These are phyloP conservation scores for Amanita muscaria DNA, from an alignment of 768 basidiomycete species.

Conservation along the genomic window DNA sequence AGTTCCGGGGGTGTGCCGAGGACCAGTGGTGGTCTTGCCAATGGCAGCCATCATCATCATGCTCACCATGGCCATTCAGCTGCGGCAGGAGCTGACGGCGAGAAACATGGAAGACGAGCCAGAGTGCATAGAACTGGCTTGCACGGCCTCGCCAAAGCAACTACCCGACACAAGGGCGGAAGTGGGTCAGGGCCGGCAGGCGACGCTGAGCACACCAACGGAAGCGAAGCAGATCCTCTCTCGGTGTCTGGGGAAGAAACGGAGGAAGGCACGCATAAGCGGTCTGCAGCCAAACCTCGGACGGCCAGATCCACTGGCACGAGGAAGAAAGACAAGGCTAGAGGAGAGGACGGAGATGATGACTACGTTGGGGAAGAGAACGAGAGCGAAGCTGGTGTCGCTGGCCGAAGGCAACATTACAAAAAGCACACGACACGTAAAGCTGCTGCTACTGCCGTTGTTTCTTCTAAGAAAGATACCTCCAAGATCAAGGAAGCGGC, in stretches of 20 bases:
- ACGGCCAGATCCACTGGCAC: no score
- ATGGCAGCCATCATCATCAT: background rate
- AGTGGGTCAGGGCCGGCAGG: background rate
- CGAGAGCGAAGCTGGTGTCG: constrained; percentile 16
- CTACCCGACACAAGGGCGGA: constrained; percentile 2
- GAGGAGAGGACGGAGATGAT: constrained; percentile 12
- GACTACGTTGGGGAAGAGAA: constrained; percentile 12
- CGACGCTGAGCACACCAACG: background rate
- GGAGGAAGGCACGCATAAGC: constrained; percentile 1
- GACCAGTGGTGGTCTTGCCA: background rate
- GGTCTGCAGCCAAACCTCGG: no score
- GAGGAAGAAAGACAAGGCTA: constrained; percentile 3
- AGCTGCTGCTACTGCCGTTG: constrained; percentile 2
- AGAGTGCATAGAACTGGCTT: background rate
- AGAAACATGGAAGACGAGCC: background rate
- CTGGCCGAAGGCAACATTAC: background rate
- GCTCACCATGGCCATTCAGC: background rate
- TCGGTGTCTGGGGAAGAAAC: constrained; percentile 3
- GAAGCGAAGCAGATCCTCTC: background rate
- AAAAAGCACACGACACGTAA: constrained; percentile 17
- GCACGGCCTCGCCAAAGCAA: background rate
- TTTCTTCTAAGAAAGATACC: constrained; percentile 26
- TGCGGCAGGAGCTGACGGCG: background rate
- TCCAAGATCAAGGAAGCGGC: constrained; percentile 24
- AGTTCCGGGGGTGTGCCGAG: background rate